Evolutionary conservation across 345 rosid genomes (phyloP).

Genomic region (Brassica napus): Da-Ae NC_063446.1:68002001-68002500

Average conservation of each 20-base stretch:
- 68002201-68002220: not conserved
- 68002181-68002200: not conserved
- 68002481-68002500: not conserved
- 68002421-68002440: not conserved
- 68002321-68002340: not conserved
- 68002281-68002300: not conserved
- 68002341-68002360: no score
- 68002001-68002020: not conserved
- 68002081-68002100: constrained; percentile 16
- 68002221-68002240: not conserved
- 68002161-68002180: constrained; percentile 2
- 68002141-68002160: not conserved
- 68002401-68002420: not conserved
- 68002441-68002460: not conserved
- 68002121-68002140: not conserved
- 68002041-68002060: constrained; percentile 49
- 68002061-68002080: constrained; percentile 44
- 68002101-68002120: not conserved
- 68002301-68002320: not conserved
- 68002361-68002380: not conserved
- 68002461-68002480: no score
- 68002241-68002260: not conserved
- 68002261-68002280: not conserved
- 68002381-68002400: not conserved
- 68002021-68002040: constrained; percentile 40